A percentile compares a stretch with the other conserved stretches of the same genome.
Conservation (phyloP, 2,329 filamentous ascomycete genomes). For the Huntiella abstrusa region DNA sequence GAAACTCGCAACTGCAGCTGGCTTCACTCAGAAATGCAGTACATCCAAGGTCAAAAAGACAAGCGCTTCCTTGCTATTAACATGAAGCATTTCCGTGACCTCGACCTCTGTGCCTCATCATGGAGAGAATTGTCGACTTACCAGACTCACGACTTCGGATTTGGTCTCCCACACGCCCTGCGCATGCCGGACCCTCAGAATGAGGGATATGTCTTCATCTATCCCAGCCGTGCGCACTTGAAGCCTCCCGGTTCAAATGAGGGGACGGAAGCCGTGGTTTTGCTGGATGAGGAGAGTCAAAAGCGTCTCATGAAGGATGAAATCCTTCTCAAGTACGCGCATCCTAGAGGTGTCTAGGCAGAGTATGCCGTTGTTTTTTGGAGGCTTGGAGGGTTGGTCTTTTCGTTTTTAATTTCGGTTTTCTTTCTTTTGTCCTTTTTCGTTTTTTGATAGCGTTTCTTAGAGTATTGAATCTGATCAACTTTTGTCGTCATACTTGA, state of each 20-base stretch:
- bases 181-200: not conserved
- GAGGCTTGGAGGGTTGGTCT: too few relatives aligned
- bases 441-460: too few relatives aligned
- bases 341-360: not conserved
- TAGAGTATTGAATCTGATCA: too few relatives aligned
- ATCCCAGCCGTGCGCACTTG: constrained; percentile 4
- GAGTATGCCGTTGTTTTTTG: too few relatives aligned
- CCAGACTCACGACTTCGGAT: constrained; percentile 1
- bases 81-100: not conserved
- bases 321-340: not conserved
- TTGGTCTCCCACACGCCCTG: constrained; percentile 6
- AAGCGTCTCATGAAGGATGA: constrained; percentile 4
- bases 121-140: constrained; percentile 3
- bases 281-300: constrained; percentile 4
- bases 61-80: not conserved
- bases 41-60: not conserved
- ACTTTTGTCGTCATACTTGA: too few relatives aligned
- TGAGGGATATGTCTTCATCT: constrained; percentile 3
- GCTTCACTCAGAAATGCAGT: constrained; percentile 4
- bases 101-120: not conserved
- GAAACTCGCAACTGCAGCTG: constrained; percentile 7
- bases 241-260: constrained; percentile 3
- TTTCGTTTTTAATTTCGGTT: too few relatives aligned
- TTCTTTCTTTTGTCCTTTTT: too few relatives aligned
- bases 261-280: constrained; percentile 1